Conservation (phyloP, 768 basidiomycete species). For the Mrakia hoshinonis region DNA sequence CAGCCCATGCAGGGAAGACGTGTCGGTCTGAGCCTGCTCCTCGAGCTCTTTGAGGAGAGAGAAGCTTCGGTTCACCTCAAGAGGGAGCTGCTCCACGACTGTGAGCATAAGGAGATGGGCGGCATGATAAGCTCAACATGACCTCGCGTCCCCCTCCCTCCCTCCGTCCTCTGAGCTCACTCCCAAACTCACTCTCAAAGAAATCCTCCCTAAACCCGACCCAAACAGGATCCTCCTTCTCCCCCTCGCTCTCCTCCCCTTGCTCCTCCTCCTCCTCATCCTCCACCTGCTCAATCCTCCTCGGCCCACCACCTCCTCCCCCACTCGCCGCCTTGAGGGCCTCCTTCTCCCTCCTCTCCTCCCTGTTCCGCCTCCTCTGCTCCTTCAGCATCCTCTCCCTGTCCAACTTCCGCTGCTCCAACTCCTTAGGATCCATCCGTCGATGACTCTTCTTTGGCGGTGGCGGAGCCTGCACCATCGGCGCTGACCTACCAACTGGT, state of each 20-base stretch:
- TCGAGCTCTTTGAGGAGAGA: constrained; percentile 40
- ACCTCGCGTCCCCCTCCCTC: background rate
- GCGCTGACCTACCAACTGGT: too few species aligned
- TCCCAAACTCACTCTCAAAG: constrained; percentile 13
- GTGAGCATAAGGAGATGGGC: background rate
- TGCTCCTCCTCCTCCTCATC: background rate
- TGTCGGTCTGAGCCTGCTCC: constrained; percentile 36
- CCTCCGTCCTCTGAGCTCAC: background rate
- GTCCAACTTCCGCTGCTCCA: too few species aligned
- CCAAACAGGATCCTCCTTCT: constrained; percentile 8
- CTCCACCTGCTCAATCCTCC: background rate
- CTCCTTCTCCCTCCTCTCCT: too few species aligned
- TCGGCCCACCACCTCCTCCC: too few species aligned
- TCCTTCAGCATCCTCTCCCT: too few species aligned
- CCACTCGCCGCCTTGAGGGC: too few species aligned
- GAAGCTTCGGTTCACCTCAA: constrained; percentile 41
- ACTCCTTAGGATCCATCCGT: too few species aligned
- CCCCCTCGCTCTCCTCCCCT: background rate
- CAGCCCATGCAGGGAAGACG: background rate
- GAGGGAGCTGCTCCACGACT: constrained; percentile 40
- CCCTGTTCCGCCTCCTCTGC: too few species aligned
- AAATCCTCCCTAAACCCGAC: constrained; percentile 11
- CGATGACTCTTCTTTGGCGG: too few species aligned
- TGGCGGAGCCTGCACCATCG: too few species aligned
- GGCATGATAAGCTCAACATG: background rate